These are phyloP conservation scores for Davidsoniella neocaledoniae DNA, from an alignment of 2,329 filamentous ascomycete species.

Conservation along the genomic window DNA sequence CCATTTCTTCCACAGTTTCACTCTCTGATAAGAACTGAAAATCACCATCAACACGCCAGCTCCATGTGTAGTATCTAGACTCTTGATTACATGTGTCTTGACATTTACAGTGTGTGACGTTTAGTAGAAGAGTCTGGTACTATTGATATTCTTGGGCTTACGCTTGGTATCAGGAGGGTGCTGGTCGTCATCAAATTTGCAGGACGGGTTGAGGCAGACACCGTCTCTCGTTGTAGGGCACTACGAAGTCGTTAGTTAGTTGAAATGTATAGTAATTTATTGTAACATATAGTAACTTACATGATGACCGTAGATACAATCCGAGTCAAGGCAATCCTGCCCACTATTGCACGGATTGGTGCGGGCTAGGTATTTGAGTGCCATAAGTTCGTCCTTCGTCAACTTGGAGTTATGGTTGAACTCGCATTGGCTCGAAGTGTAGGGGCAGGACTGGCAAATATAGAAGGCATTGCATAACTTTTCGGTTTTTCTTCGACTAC, in stretches of 20 bases:
- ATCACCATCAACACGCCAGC: too few species aligned
- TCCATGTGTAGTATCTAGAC: too few species aligned
- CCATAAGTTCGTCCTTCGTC: constrained; percentile 35
- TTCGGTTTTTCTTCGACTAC: constrained; percentile 34
- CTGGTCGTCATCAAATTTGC: constrained; percentile 2
- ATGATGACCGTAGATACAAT: constrained; percentile 48
- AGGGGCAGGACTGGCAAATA: constrained; percentile 38
- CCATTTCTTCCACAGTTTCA: too few species aligned
- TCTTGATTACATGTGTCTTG: too few species aligned
- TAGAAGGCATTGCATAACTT: constrained; percentile 49
- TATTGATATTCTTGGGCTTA: background rate
- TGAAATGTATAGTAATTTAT: background rate
- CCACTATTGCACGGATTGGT: constrained; percentile 40
- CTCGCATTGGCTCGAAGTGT: constrained; percentile 31
- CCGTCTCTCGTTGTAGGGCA: constrained; percentile 37
- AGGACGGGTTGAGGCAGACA: constrained; percentile 22
- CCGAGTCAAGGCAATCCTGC: constrained; percentile 38
- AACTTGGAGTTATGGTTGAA: constrained; percentile 41
- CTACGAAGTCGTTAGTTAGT: constrained; percentile 19
- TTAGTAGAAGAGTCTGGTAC: too few species aligned
- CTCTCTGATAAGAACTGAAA: too few species aligned
- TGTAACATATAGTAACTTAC: constrained; percentile 22
- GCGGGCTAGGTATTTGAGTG: constrained; percentile 37
- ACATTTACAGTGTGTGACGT: too few species aligned
- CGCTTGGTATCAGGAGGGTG: constrained; percentile 5